A percentile compares a stretch with the other conserved stretches of the same genome.
Evolutionary conservation across 1,284 basidiomycete genomes (phyloP).

Genomic region (Melampsora americana): DNA sequence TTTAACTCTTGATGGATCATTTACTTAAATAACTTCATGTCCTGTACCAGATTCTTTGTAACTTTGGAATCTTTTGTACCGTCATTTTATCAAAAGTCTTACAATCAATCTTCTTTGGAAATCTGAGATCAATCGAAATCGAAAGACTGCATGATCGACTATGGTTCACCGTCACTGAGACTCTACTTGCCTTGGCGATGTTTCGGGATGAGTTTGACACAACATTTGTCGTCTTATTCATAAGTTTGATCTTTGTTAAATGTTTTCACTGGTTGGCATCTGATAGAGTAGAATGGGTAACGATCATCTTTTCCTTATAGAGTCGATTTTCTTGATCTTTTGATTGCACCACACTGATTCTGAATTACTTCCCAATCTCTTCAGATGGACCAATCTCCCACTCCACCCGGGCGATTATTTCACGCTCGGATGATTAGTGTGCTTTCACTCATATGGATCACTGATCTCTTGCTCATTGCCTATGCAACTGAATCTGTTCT

Average conservation of each 20-base stretch:
- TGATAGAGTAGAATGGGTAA: conserved; percentile 90
- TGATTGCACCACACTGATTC: neutral
- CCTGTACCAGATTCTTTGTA: conserved; percentile 74
- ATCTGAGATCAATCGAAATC: conserved; percentile 79
- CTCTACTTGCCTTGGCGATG: conserved; percentile 89
- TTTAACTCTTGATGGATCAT: neutral
- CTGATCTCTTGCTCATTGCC: conserved; percentile 70
- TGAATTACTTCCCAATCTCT: neutral
- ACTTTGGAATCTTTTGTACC: conserved; percentile 77
- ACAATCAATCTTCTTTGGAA: conserved; percentile 87
- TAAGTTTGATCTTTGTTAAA: conserved; percentile 86
- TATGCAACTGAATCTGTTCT: conserved; percentile 75
- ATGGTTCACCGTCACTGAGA: conserved; percentile 98
- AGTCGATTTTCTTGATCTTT: neutral
- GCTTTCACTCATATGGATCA: conserved; percentile 66
- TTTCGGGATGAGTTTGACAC: conserved; percentile 70
- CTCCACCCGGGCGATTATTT: conserved; percentile 75
- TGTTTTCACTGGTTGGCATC: conserved; percentile 96
- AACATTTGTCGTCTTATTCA: conserved; percentile 88
- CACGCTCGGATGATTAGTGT: conserved; percentile 76
- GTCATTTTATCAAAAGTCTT: conserved; percentile 72
- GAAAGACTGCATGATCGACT: conserved; percentile 93
- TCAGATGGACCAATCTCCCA: conserved; percentile 93
- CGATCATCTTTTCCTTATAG: conserved; percentile 51
- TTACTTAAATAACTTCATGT: neutral